A percentile compares a stretch with the other conserved stretches of the same genome.
These are phyloP conservation scores for Naganishia antarctica DNA, from an alignment of 768 basidiomycete genomes.

Conservation along the genomic window DNA sequence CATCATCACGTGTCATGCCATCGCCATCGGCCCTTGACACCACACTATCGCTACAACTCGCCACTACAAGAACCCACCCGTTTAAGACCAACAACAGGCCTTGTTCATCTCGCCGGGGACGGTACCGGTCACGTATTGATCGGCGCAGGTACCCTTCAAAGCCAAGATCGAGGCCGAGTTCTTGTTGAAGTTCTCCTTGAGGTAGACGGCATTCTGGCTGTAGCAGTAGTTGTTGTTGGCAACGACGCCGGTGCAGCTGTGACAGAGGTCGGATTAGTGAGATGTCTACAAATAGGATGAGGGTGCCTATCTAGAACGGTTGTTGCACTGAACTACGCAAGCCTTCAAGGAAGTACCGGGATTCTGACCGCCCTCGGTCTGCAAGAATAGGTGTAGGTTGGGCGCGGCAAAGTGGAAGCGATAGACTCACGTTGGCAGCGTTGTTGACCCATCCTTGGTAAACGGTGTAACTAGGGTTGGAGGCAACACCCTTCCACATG, in stretches of 20 bases:
- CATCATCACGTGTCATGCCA: no score
- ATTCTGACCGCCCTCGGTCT: slow-evolving; percentile 1
- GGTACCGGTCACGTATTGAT: not conserved
- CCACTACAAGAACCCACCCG: not conserved
- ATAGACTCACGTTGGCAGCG: slow-evolving; percentile 3
- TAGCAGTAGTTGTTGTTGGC: slow-evolving; percentile 21
- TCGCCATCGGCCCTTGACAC: no score
- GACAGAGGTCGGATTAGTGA: not conserved
- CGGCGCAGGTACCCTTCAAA: slow-evolving; percentile 57
- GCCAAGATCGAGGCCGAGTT: slow-evolving; percentile 90
- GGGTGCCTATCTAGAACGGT: not conserved
- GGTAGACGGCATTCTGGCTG: slow-evolving; percentile 60
- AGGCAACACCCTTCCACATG: slow-evolving; percentile 1
- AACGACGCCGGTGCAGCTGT: slow-evolving; percentile 9
- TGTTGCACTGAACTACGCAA: slow-evolving; percentile 17
- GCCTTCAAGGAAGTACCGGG: slow-evolving; percentile 9
- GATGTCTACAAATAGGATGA: not conserved
- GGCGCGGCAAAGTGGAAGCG: not conserved
- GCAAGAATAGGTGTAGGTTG: no score
- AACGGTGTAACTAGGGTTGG: slow-evolving; percentile 5
- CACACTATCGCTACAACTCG: not conserved
- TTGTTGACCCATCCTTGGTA: slow-evolving; percentile 16
- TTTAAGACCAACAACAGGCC: slow-evolving; percentile 19
- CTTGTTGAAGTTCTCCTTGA: slow-evolving; percentile 77
- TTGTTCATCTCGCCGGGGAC: slow-evolving; percentile 13